Evolutionary conservation across 805 yeast species (phyloP).

Genomic region (Diddensiella transvaalensis): DNA sequence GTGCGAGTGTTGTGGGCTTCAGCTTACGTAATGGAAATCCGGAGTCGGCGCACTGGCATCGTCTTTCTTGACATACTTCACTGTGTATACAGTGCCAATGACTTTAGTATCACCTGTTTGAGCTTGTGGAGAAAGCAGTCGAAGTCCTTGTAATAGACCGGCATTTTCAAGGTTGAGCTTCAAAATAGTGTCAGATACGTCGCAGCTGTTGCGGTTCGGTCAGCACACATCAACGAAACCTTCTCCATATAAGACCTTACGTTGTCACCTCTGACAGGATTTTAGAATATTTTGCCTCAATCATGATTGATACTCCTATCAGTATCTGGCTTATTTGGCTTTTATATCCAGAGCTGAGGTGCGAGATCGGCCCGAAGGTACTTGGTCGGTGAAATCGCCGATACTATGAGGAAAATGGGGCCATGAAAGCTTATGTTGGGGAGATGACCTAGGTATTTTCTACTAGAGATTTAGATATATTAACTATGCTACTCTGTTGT

Average conservation of each 20-base stretch:
- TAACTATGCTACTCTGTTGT: no score
- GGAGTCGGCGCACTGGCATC: conserved; percentile 25
- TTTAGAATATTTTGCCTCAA: background rate
- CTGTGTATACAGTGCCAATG: conserved; percentile 16
- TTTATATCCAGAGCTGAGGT: no score
- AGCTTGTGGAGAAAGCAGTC: background rate
- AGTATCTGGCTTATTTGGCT: no score
- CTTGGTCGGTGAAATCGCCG: background rate
- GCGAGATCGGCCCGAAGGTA: no score
- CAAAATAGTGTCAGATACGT: background rate
- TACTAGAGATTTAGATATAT: no score
- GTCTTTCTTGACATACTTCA: conserved; percentile 12
- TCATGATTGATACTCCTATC: no score
- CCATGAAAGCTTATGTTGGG: no score
- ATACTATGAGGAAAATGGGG: no score
- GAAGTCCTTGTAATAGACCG: background rate
- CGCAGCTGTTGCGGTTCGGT: background rate
- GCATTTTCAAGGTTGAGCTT: background rate
- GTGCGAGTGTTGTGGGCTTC: background rate
- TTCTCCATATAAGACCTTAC: no score
- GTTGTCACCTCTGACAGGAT: background rate
- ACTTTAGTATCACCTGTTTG: conserved; percentile 7
- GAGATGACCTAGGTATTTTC: no score
- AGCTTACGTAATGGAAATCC: conserved; percentile 48
- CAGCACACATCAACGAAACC: no score